A percentile compares a stretch with the other conserved stretches of the same genome.
phyloP scores from a whole-genome alignment of 2,329 filamentous ascomycete genomes.

The Chaetomium globosum region DNA sequence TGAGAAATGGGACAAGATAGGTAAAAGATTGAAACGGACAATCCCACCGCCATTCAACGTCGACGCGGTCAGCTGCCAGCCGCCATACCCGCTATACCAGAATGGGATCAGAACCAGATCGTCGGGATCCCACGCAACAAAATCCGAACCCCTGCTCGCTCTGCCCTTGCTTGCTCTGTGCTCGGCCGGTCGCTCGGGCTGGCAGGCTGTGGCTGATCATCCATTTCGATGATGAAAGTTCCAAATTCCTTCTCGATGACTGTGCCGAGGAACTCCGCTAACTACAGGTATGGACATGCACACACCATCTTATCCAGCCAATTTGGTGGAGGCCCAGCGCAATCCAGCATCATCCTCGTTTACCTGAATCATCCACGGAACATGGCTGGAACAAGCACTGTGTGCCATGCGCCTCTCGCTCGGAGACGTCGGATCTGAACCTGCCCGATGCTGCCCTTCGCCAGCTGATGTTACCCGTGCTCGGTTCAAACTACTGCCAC shows the following conservation, averaged over 20 bases:
- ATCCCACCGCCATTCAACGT: neutral
- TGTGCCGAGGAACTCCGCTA: neutral
- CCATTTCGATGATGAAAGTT: neutral
- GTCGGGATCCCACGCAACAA: conserved; percentile 14
- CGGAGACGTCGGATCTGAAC: neutral
- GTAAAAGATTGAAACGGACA: neutral
- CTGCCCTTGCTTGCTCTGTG: neutral
- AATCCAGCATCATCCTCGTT: neutral
- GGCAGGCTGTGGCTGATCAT: neutral
- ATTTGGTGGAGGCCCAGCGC: neutral
- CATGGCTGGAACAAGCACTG: conserved; percentile 4
- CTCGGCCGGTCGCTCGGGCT: neutral
- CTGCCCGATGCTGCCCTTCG: neutral
- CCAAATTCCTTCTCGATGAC: neutral
- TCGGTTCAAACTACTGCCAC: neutral
- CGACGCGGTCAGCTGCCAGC: neutral
- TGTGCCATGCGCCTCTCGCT: neutral
- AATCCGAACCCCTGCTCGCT: conserved; percentile 7
- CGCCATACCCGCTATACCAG: conserved; percentile 15
- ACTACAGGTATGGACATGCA: neutral
- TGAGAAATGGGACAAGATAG: neutral
- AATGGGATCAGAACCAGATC: conserved; percentile 23
- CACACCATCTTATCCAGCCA: neutral
- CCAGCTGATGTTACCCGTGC: neutral
- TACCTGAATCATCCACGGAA: neutral